These are phyloP conservation scores for Setomelanomma holmii DNA, from an alignment of 2,329 filamentous ascomycete genomes.

Conservation along the genomic window DNA sequence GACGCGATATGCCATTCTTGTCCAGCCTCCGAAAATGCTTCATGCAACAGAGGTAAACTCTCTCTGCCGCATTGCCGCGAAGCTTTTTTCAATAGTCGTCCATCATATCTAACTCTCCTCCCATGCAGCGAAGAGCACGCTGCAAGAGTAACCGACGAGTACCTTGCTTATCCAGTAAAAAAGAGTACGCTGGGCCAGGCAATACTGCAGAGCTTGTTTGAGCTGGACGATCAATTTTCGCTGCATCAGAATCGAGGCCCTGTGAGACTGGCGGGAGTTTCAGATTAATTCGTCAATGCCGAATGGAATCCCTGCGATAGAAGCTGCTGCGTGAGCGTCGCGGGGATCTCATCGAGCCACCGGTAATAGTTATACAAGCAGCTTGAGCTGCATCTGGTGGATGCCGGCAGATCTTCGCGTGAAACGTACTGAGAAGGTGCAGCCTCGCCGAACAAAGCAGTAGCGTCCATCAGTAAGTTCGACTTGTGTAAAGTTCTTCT, in stretches of 20 bases:
- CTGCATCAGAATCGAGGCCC: constrained; percentile 40
- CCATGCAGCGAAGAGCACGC: background rate
- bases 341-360: constrained; percentile 24
- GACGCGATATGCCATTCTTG: background rate
- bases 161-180: background rate
- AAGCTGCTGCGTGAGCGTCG: constrained; percentile 11
- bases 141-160: background rate
- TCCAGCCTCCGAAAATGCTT: background rate
- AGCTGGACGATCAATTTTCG: constrained; percentile 41
- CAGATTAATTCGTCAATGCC: constrained; percentile 39
- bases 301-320: constrained; percentile 19
- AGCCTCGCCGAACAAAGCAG: constrained; percentile 3
- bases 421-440: constrained; percentile 7
- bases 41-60: background rate
- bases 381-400: constrained; percentile 11
- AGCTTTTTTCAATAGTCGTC: background rate
- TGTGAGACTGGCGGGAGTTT: constrained; percentile 47
- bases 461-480: constrained; percentile 1
- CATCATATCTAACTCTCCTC: background rate
- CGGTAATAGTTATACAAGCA: constrained; percentile 16
- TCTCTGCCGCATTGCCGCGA: background rate
- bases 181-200: background rate
- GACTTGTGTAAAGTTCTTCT: constrained; percentile 15
- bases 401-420: constrained; percentile 8
- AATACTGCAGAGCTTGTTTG: constrained; percentile 26